These are phyloP conservation scores for Phlebopus sp. DNA, from an alignment of 1,284 basidiomycete genomes.

Conservation along the genomic window DNA sequence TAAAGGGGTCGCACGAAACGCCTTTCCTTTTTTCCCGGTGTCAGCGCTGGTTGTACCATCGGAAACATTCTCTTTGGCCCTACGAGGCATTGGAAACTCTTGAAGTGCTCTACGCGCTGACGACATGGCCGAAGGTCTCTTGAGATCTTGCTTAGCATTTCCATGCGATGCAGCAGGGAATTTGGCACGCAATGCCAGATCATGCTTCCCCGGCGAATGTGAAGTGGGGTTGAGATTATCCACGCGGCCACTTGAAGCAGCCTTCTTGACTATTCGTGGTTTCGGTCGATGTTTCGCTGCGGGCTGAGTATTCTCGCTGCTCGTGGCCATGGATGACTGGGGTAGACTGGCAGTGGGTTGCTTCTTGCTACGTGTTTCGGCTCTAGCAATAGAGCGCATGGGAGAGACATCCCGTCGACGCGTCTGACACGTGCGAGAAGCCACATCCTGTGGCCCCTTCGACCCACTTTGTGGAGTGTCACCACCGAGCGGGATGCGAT, in stretches of 20 bases:
- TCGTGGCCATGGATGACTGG: neutral
- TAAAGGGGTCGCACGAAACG: constrained; percentile 9
- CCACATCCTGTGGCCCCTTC: constrained; percentile 3
- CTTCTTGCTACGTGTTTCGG: neutral
- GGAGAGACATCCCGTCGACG: constrained; percentile 3
- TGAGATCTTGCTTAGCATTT: neutral
- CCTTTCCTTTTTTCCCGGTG: constrained; percentile 13
- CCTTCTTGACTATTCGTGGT: constrained; percentile 7
- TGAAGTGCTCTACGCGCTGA: constrained; percentile 19
- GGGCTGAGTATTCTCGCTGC: neutral
- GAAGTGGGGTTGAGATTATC: constrained; percentile 21
- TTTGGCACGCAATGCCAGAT: constrained; percentile 8
- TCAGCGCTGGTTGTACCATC: constrained; percentile 18
- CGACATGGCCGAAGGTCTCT: constrained; percentile 8
- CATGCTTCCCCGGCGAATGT: constrained; percentile 4
- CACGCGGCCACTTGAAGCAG: neutral
- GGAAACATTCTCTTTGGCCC: constrained; percentile 24
- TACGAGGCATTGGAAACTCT: constrained; percentile 22
- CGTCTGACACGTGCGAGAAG: neutral
- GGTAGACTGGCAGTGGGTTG: constrained; percentile 6
- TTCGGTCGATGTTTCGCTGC: constrained; percentile 12
- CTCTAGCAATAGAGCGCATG: neutral
- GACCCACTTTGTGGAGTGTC: neutral
- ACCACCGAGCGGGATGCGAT: constrained; percentile 12
- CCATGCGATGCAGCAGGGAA: constrained; percentile 1